Evolutionary conservation across 148 eudicot genomes (phyloP).

Genomic region (Rhododendron mucronatum): DNA sequence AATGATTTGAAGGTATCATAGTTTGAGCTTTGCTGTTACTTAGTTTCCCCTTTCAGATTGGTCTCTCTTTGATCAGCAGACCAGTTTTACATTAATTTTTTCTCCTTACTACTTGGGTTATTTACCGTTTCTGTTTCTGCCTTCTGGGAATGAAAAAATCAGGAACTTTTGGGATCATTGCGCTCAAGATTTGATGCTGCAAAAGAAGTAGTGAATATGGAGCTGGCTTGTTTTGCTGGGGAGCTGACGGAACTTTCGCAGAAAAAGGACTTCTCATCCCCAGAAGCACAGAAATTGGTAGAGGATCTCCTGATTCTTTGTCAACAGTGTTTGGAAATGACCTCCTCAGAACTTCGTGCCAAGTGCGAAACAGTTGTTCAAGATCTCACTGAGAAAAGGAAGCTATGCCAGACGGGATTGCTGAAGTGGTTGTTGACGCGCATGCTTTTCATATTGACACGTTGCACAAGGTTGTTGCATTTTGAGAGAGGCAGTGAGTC

Average conservation of each 20-base stretch:
- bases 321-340: conserved; percentile 39
- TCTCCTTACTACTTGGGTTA: background rate
- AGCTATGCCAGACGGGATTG: conserved; percentile 39
- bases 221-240: conserved; percentile 41
- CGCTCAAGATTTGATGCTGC: conserved; percentile 58
- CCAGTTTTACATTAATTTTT: background rate
- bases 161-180: conserved; percentile 57
- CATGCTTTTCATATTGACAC: conserved; percentile 62
- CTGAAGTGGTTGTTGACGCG: conserved; percentile 56
- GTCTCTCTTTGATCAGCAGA: conserved; percentile 2
- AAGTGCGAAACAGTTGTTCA: conserved; percentile 59
- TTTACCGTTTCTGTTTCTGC: background rate
- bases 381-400: conserved; percentile 50
- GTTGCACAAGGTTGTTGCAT: conserved; percentile 63
- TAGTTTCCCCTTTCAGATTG: background rate
- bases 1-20: conserved; percentile 47
- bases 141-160: conserved; percentile 12
- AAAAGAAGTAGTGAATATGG: conserved; percentile 48
- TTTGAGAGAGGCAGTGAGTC: conserved; percentile 52
- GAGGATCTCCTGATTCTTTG: conserved; percentile 44
- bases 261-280: conserved; percentile 27
- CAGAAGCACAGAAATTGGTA: conserved; percentile 36
- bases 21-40: background rate
- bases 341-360: conserved; percentile 38
- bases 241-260: conserved; percentile 38